Evolutionary conservation across 768 basidiomycete species (phyloP).

Genomic region (Trichaptum fuscoviolaceum): DNA sequence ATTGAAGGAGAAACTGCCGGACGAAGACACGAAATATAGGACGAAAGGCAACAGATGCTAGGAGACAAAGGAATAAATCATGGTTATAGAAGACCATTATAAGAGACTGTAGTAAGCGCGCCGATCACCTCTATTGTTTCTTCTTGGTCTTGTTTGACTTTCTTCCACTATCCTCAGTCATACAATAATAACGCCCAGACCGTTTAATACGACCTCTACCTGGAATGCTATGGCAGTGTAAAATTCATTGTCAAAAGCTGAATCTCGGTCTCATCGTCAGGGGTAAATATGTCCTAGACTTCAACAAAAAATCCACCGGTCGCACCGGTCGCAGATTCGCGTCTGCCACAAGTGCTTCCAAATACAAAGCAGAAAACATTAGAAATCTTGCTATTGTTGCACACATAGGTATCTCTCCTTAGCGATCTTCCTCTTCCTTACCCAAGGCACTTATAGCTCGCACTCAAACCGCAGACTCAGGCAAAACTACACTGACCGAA

Average conservation of each 20-base stretch:
- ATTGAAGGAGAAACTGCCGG: not conserved
- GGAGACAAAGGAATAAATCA: not conserved
- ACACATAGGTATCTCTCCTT: slow-evolving; percentile 63
- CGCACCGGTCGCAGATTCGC: not conserved
- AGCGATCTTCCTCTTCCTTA: not conserved
- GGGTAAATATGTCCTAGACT: not conserved
- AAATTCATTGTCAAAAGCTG: not conserved
- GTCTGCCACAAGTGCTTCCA: not conserved
- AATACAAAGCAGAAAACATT: slow-evolving; percentile 34
- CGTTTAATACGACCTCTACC: not conserved
- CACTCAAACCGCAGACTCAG: slow-evolving; percentile 72
- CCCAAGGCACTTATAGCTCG: slow-evolving; percentile 6
- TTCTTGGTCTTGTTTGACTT: not conserved
- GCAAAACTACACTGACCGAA: slow-evolving; percentile 86
- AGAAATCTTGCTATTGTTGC: slow-evolving; percentile 87
- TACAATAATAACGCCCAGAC: not conserved
- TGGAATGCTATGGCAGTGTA: not conserved
- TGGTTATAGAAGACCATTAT: not conserved
- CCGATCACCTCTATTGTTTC: not conserved
- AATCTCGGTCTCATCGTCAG: not conserved
- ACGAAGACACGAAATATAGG: slow-evolving; percentile 24
- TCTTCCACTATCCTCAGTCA: not conserved
- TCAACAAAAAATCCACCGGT: not conserved
- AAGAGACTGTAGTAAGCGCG: not conserved
- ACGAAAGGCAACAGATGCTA: not conserved